These are phyloP conservation scores for Miamiensis avidus DNA, from an alignment of 169 alveolate species.

Conservation along the genomic window DNA sequence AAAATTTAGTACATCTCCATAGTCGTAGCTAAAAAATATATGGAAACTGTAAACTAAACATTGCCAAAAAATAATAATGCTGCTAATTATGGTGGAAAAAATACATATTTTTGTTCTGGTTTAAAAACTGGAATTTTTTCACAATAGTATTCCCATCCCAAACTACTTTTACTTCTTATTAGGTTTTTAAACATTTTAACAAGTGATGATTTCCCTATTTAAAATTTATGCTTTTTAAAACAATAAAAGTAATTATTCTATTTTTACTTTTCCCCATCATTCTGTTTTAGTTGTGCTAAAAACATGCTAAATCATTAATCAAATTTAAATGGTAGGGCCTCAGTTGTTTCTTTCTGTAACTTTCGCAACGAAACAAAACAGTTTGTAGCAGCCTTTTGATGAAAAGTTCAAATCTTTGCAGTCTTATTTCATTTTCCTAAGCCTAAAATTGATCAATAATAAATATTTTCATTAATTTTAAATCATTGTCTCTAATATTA, in stretches of 20 bases:
- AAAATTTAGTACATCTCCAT: neutral
- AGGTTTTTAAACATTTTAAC: too few relatives aligned
- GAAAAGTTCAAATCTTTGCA: neutral
- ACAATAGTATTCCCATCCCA: too few relatives aligned
- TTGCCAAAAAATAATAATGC: neutral
- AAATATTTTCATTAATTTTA: neutral
- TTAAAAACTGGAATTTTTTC: too few relatives aligned
- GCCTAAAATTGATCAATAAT: neutral
- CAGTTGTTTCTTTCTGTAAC: neutral
- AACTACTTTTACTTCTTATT: too few relatives aligned
- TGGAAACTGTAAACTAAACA: neutral
- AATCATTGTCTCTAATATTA: neutral
- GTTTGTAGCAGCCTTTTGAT: too few relatives aligned
- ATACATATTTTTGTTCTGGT: neutral
- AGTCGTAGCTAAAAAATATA: neutral
- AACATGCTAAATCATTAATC: neutral
- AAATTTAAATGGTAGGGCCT: neutral
- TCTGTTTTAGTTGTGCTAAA: neutral
- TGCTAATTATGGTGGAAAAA: neutral
- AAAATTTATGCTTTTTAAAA: too few relatives aligned
- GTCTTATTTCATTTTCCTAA: neutral
- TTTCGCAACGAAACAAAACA: neutral
- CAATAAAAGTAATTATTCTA: neutral
- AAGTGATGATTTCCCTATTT: too few relatives aligned
- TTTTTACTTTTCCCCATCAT: neutral